Evolutionary conservation across 805 yeast species (phyloP).

Genomic region (Yamadazyma takamatsuzukensis): DNA sequence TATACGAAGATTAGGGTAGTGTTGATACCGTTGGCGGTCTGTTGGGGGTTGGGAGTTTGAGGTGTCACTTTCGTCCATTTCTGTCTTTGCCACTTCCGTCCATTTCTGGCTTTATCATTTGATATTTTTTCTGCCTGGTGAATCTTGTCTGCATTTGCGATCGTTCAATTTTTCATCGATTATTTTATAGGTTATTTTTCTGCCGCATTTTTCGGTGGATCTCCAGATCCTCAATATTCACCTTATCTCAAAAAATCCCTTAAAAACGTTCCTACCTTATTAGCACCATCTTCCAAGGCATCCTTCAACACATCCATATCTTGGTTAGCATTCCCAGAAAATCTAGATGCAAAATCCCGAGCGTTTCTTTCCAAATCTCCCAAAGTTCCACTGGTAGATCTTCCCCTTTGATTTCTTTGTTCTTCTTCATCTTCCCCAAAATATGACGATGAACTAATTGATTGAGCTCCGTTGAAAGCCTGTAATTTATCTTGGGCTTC

Average conservation of each 20-base stretch:
- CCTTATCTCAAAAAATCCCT: slow-evolving; percentile 71
- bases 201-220: too few relatives aligned
- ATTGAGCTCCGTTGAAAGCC: slow-evolving; percentile 78
- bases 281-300: slow-evolving; percentile 92
- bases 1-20: too few relatives aligned
- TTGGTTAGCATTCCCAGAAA: slow-evolving; percentile 76
- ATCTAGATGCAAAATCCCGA: slow-evolving; percentile 62
- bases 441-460: slow-evolving; percentile 89
- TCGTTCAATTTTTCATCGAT: too few relatives aligned
- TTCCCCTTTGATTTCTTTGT: slow-evolving; percentile 8
- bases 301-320: slow-evolving; percentile 87
- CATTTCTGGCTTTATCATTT: too few relatives aligned
- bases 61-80: too few relatives aligned
- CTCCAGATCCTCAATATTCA: background rate
- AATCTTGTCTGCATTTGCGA: too few relatives aligned
- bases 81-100: too few relatives aligned
- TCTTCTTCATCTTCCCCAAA: slow-evolving; percentile 76
- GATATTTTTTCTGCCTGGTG: too few relatives aligned
- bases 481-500: slow-evolving; percentile 84
- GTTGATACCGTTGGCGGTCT: too few relatives aligned
- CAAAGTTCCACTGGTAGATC: slow-evolving; percentile 23
- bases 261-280: slow-evolving; percentile 76
- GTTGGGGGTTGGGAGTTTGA: too few relatives aligned
- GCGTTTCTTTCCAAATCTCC: slow-evolving; percentile 55
- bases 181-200: too few relatives aligned